Evolutionary conservation across 2,329 filamentous ascomycete species (phyloP).

Genomic region (Coniochaeta prunicola): DNA sequence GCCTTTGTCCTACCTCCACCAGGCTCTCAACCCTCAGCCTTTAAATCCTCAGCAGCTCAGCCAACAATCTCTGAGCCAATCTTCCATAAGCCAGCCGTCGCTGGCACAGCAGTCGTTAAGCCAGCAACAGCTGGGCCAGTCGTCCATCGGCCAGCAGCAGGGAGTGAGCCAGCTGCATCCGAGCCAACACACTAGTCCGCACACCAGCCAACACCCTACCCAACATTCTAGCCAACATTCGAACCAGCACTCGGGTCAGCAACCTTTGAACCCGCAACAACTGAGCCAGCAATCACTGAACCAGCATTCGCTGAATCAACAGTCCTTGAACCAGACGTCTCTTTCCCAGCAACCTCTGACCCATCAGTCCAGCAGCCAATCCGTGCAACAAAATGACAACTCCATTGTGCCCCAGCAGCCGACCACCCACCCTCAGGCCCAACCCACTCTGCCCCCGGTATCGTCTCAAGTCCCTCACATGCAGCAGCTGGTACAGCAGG

Average conservation of each 20-base stretch:
- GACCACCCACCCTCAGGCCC: conserved; percentile 22
- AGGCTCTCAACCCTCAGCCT: conserved; percentile 24
- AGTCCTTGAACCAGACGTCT: conserved; percentile 10
- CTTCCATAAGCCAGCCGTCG: conserved; percentile 15
- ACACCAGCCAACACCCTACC: conserved; percentile 8
- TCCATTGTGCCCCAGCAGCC: conserved; percentile 35
- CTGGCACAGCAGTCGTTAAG: conserved; percentile 12
- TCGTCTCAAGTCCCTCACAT: conserved; percentile 24
- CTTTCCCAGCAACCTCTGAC: conserved; percentile 11
- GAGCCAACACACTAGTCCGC: not conserved
- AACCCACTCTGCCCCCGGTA: conserved; percentile 18
- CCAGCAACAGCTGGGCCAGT: conserved; percentile 10
- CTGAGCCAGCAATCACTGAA: conserved; percentile 13
- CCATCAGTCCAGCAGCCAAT: conserved; percentile 27
- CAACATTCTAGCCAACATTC: conserved; percentile 26
- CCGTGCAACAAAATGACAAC: conserved; percentile 30
- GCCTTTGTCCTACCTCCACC: conserved; percentile 24
- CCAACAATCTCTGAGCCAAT: conserved; percentile 11
- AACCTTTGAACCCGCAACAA: conserved; percentile 20
- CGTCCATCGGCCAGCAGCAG: conserved; percentile 7
- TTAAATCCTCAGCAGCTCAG: conserved; percentile 20
- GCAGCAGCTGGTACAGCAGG: conserved; percentile 21
- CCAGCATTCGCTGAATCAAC: conserved; percentile 15
- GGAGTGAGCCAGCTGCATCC: not conserved
- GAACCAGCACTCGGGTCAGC: conserved; percentile 19